These are phyloP conservation scores for Tetraselmis striata DNA, from an alignment of 139 green algal species.

Conservation along the genomic window DNA sequence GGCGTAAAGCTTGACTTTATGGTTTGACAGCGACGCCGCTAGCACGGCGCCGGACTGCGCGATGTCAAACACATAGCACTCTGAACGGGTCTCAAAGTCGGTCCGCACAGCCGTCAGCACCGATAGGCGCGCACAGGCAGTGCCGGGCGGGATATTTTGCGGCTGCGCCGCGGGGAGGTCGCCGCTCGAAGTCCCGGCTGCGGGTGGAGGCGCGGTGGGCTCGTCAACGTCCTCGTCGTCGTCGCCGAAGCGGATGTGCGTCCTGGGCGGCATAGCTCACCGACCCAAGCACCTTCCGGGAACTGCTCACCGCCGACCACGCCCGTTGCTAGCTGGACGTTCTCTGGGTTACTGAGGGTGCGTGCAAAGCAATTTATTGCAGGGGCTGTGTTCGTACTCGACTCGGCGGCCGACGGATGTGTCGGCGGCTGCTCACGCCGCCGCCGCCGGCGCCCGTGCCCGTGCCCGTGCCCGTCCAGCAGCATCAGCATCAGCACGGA, in stretches of 20 bases:
- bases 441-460: too few species aligned
- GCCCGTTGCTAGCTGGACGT: too few species aligned
- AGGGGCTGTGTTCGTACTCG: too few species aligned
- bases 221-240: conserved; percentile 1
- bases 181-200: neutral
- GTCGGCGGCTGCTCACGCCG: too few species aligned
- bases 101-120: conserved; percentile 12
- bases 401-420: too few species aligned
- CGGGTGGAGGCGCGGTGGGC: neutral
- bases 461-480: too few species aligned
- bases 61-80: conserved; percentile 60
- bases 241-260: conserved; percentile 1
- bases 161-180: neutral
- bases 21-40: conserved; percentile 47
- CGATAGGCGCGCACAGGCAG: neutral
- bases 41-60: conserved; percentile 18
- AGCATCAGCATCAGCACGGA: too few species aligned
- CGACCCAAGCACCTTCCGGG: too few species aligned
- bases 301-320: too few species aligned
- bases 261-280: neutral
- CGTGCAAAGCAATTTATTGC: too few species aligned
- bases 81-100: conserved; percentile 43
- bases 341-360: too few species aligned
- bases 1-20: conserved; percentile 48
- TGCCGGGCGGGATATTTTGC: too few species aligned